Evolutionary conservation across 108 stramenopile genomes (phyloP), one percentile per base, ranked within the genome.

Genomic region (Cyclostephanos tholiformis): DNA sequence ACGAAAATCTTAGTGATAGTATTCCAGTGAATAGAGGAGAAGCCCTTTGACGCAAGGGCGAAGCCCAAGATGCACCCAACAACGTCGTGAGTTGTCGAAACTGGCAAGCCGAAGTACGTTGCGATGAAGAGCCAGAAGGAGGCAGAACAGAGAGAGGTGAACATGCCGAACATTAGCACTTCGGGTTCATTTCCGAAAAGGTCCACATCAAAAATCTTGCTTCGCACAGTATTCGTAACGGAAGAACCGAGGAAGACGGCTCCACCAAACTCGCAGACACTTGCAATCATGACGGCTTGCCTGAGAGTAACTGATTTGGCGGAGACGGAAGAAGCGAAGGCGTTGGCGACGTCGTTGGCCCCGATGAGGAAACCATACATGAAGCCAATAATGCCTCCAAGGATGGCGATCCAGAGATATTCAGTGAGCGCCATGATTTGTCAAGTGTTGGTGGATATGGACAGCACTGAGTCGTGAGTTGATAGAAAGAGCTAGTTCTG

Each of bases 301-400:
- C 65, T 80, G 14, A 94, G 72, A 43, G 71, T 62, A 27, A 58
- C 13, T 16, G 91, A 89, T 52, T 87, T 88, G 79, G 87, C 67
- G 13, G 90, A 73, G 14, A 94, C 91, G 4, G 86, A 79, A n/a
- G 91, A 89, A 9, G 86, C 90, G 67, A 91, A 91, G 38, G 87
- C 85, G 55, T 94, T 94, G 62, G 89, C 89, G 27, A 91, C 90
- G 63, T 93, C 90, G 63, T 93, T 91, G 7, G 90, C 92, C 41
- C 92, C 92, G 32, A 88, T 88, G 36, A 76, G 75, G 53, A 60
- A 85, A 12, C 75, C 82, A 23, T 66, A 74, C 39, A 70, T 25
- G 62, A 87, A 85, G 9, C 79, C 85, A 55, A 79, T 65, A 44
- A 87, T 76, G n/a, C 82, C 72, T 13, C 65, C 86, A 11, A 69